phyloP scores from a whole-genome alignment of 1,284 basidiomycete genomes.

The Ganoderma sp. region DNA sequence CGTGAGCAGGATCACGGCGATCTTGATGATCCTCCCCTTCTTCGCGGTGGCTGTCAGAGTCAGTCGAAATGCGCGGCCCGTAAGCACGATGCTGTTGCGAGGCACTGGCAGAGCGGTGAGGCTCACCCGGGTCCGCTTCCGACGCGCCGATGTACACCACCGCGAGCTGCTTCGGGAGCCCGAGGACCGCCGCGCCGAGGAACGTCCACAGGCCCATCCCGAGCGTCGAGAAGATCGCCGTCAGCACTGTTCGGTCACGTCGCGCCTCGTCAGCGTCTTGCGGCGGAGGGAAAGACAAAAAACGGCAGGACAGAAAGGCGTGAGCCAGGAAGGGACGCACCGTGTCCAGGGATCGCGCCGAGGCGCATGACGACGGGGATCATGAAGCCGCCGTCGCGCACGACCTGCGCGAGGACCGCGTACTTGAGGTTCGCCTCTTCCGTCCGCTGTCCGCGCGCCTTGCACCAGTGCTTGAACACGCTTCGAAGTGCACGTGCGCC shows the following conservation, averaged over 20 bases:
- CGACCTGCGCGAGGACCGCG: constrained; percentile 76
- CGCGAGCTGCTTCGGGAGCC: constrained; percentile 79
- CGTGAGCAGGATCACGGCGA: constrained; percentile 65
- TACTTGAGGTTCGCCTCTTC: constrained; percentile 76
- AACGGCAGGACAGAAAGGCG: too few relatives aligned
- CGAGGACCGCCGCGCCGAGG: constrained; percentile 72
- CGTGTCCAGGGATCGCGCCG: constrained; percentile 81
- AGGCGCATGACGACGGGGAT: constrained; percentile 75
- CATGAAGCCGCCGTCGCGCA: constrained; percentile 80
- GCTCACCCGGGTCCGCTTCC: constrained; percentile 30
- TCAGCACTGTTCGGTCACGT: constrained; percentile 50
- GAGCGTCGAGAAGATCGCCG: constrained; percentile 80
- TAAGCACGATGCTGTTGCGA: too few relatives aligned
- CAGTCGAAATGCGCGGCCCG: too few relatives aligned
- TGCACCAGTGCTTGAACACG: constrained; percentile 69
- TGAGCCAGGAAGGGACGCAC: constrained; percentile 43
- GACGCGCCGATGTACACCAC: constrained; percentile 77
- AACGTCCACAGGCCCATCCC: constrained; percentile 79
- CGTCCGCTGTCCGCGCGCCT: constrained; percentile 68
- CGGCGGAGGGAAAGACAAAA: too few relatives aligned
- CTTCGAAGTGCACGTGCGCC: constrained; percentile 43
- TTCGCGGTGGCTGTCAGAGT: neutral
- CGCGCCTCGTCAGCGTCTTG: neutral
- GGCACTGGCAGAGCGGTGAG: too few relatives aligned
- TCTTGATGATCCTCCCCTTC: constrained; percentile 54